Conservation (phyloP, 2,329 filamentous ascomycete species). For the Lecanicillium sp. region DNA sequence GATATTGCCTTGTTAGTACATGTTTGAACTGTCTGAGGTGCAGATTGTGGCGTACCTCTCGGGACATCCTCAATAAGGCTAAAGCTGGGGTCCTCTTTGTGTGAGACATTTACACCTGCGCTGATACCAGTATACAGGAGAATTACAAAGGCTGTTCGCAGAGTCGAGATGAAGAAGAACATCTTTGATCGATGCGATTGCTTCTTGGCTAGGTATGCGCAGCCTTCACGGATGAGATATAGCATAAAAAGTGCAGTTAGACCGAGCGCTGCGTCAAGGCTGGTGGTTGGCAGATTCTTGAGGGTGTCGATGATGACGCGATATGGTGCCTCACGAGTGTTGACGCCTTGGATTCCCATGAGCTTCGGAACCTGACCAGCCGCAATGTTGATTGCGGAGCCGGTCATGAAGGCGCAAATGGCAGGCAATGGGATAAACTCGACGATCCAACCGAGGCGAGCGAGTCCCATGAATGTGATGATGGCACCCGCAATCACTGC, state of each 20-base stretch:
- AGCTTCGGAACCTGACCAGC: conserved; percentile 41
- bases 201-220: conserved; percentile 56
- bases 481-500: conserved; percentile 40
- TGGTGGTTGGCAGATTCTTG: conserved; percentile 36
- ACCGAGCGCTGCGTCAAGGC: conserved; percentile 66
- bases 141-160: conserved; percentile 74
- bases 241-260: conserved; percentile 60
- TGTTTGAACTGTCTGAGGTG: not conserved
- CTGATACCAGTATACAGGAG: conserved; percentile 72
- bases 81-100: conserved; percentile 48
- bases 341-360: conserved; percentile 40
- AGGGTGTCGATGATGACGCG: conserved; percentile 42
- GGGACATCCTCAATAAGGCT: conserved; percentile 61
- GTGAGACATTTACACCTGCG: conserved; percentile 58
- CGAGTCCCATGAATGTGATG: conserved; percentile 39
- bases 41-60: conserved; percentile 44
- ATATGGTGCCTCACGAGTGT: conserved; percentile 40
- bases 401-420: conserved; percentile 48
- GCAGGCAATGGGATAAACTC: conserved; percentile 45
- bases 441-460: conserved; percentile 44
- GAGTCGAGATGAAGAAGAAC: conserved; percentile 71
- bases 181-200: conserved; percentile 58
- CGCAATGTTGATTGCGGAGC: conserved; percentile 41
- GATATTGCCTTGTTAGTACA: not conserved
- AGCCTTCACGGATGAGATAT: conserved; percentile 56